Conservation (phyloP, 2,329 filamentous ascomycete genomes). For the Trichoderma endophyticum region DNA sequence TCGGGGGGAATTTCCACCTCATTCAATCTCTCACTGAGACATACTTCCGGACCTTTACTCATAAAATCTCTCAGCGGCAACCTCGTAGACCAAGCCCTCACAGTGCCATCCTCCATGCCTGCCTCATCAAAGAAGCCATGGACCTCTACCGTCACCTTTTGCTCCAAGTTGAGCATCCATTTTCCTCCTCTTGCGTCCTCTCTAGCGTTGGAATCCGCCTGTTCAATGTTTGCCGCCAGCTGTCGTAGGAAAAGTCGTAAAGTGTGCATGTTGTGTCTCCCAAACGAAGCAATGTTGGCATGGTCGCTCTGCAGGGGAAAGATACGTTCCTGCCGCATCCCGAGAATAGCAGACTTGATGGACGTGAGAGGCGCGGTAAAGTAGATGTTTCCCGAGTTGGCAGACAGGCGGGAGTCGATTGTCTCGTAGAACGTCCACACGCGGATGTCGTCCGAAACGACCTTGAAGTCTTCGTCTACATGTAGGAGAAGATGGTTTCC, state of each 20-base stretch:
- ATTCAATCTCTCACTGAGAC: constrained; percentile 51
- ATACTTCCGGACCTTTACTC: constrained; percentile 52
- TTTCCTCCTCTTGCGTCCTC: constrained; percentile 33
- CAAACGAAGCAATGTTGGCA: constrained; percentile 54
- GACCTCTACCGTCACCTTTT: constrained; percentile 54
- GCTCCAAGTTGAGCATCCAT: constrained; percentile 47
- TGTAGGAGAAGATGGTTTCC: constrained; percentile 47
- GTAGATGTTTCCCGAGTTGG: constrained; percentile 46
- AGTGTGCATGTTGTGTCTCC: constrained; percentile 46
- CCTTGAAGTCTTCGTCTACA: constrained; percentile 54
- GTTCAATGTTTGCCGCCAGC: constrained; percentile 32
- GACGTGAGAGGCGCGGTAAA: constrained; percentile 60
- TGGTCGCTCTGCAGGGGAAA: constrained; percentile 55
- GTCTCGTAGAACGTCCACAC: constrained; percentile 65
- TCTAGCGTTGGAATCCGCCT: constrained; percentile 32
- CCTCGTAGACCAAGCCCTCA: constrained; percentile 51
- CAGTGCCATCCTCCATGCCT: constrained; percentile 26
- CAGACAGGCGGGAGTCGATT: constrained; percentile 55
- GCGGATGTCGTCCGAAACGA: constrained; percentile 55
- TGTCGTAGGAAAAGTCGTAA: constrained; percentile 41
- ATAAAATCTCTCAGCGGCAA: constrained; percentile 54
- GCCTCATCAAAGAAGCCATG: constrained; percentile 55
- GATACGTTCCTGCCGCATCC: constrained; percentile 50
- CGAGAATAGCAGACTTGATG: constrained; percentile 52
- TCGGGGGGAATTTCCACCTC: constrained; percentile 35